These are phyloP conservation scores for Fusarium succisae DNA, from an alignment of 2,329 filamentous ascomycete species.

Conservation along the genomic window DNA sequence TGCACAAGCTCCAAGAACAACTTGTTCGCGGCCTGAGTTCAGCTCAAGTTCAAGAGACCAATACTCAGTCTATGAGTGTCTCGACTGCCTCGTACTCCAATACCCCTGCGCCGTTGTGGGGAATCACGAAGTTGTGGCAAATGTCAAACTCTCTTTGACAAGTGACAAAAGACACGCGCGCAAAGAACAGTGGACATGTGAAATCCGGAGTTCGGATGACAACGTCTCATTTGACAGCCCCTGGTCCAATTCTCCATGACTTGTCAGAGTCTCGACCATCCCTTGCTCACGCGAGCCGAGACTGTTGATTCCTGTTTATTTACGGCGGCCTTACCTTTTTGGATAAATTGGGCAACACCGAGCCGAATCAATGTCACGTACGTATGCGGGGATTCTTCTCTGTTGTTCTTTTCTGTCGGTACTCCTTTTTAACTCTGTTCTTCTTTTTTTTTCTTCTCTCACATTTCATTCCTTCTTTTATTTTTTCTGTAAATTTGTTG, in stretches of 20 bases:
- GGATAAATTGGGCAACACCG: constrained; percentile 29
- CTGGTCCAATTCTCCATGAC: constrained; percentile 18
- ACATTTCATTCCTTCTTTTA: constrained; percentile 3
- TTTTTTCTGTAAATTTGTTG: constrained; percentile 6
- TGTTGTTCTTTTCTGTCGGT: constrained; percentile 3
- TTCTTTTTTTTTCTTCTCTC: neutral
- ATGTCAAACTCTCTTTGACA: neutral
- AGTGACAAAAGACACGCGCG: neutral
- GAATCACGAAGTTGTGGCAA: constrained; percentile 23
- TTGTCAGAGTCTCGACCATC: constrained; percentile 31
- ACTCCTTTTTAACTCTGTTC: constrained; percentile 1
- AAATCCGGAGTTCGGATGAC: constrained; percentile 24
- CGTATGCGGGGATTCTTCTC: constrained; percentile 21
- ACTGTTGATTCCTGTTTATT: constrained; percentile 27
- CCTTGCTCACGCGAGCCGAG: constrained; percentile 12
- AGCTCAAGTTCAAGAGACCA: neutral
- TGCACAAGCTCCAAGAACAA: neutral
- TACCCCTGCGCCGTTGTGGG: constrained; percentile 24
- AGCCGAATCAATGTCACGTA: constrained; percentile 18
- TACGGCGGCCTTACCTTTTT: constrained; percentile 33
- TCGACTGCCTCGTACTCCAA: neutral
- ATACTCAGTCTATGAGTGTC: neutral
- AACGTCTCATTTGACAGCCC: constrained; percentile 16
- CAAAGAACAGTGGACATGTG: constrained; percentile 26
- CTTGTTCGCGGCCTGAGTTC: neutral